A percentile compares a stretch with the other conserved stretches of the same genome.
phyloP scores from a whole-genome alignment of 2,329 filamentous ascomycete genomes.

The Uncinocarpus reesii region DNA sequence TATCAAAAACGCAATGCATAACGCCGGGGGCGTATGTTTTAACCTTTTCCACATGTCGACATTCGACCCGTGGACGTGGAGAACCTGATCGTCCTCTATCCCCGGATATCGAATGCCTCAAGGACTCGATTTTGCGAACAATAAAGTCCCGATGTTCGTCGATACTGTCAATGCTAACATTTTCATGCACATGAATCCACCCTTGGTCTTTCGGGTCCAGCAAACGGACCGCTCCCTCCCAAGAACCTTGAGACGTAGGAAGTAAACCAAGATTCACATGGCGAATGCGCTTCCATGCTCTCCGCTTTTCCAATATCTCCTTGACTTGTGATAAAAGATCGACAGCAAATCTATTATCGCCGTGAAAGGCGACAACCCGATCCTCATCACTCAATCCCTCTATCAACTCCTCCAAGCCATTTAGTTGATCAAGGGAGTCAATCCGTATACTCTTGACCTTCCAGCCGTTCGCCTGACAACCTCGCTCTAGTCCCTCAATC shows the following conservation, averaged over 20 bases:
- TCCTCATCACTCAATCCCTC: slow-evolving; percentile 27
- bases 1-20: slow-evolving; percentile 52
- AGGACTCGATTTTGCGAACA: slow-evolving; percentile 30
- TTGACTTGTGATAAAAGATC: slow-evolving; percentile 30
- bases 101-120: slow-evolving; percentile 15
- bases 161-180: slow-evolving; percentile 42
- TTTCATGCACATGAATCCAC: slow-evolving; percentile 54
- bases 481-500: slow-evolving; percentile 69
- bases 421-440: slow-evolving; percentile 27
- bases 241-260: slow-evolving; percentile 42
- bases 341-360: slow-evolving; percentile 53
- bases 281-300: slow-evolving; percentile 33
- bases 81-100: not conserved
- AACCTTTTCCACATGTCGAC: slow-evolving; percentile 42
- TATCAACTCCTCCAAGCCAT: slow-evolving; percentile 26
- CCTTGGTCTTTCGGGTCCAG: slow-evolving; percentile 40
- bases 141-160: slow-evolving; percentile 31
- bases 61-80: slow-evolving; percentile 13
- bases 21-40: slow-evolving; percentile 54
- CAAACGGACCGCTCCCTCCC: slow-evolving; percentile 41
- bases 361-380: slow-evolving; percentile 56
- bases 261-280: slow-evolving; percentile 52
- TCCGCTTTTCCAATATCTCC: slow-evolving; percentile 24
- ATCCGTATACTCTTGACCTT: slow-evolving; percentile 45
- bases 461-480: slow-evolving; percentile 62